Evolutionary conservation across 164 flowering plant genomes (phyloP).

Genomic region (grape (Vitis vinifera)): DNA sequence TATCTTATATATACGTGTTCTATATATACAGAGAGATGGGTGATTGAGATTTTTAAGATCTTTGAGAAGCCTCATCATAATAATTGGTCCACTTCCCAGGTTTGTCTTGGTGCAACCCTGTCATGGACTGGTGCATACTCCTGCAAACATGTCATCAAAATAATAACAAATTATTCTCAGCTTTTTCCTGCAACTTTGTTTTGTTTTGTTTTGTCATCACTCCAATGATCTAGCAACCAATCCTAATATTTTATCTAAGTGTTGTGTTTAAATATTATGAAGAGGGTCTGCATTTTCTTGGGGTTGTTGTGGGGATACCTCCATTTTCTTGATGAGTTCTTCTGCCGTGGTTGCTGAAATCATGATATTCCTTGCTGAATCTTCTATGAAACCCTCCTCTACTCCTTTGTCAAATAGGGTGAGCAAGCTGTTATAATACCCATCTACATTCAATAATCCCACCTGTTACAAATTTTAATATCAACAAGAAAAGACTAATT

Average conservation of each 20-base stretch:
- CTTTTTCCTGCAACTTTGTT: conserved; percentile 10
- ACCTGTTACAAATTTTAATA: conserved; percentile 34
- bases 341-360: conserved; percentile 49
- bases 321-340: conserved; percentile 57
- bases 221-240: conserved; percentile 28
- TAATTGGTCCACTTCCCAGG: conserved; percentile 53
- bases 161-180: conserved; percentile 12
- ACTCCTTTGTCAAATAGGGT: conserved; percentile 70
- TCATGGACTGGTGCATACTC: conserved; percentile 53
- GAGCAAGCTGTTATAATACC: conserved; percentile 59
- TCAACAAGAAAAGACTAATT: neutral
- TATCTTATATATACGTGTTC: neutral
- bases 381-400: conserved; percentile 69
- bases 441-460: conserved; percentile 68
- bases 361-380: conserved; percentile 50
- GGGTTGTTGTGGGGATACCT: conserved; percentile 30
- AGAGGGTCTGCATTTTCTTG: neutral
- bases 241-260: neutral
- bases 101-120: conserved; percentile 53
- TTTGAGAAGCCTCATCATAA: conserved; percentile 26
- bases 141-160: conserved; percentile 30
- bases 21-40: neutral
- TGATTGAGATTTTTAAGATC: conserved; percentile 15
- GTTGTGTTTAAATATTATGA: neutral
- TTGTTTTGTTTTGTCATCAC: conserved; percentile 2